These are phyloP conservation scores for Novymonas esmeraldas DNA, from an alignment of 208 protist species.

Conservation along the genomic window DNA sequence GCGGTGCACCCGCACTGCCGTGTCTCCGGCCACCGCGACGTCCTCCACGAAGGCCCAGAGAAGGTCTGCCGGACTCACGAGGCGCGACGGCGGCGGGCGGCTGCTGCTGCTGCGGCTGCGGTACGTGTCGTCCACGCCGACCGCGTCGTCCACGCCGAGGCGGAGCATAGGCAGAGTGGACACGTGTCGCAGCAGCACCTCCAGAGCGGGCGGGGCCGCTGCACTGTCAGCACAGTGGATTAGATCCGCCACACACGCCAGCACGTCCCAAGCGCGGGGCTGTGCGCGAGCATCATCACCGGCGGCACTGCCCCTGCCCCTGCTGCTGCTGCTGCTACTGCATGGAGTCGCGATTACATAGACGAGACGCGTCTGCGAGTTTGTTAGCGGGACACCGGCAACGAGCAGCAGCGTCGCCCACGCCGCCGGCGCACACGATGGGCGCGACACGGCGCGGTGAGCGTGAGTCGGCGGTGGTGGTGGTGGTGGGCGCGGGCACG, in stretches of 20 bases:
- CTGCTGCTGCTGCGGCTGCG: background rate
- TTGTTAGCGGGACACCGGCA: background rate
- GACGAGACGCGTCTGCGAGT: background rate
- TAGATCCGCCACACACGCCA: slow-evolving; percentile 10
- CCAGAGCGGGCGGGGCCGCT: background rate
- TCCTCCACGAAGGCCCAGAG: slow-evolving; percentile 32
- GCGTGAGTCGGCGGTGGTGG: background rate
- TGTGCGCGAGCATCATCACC: background rate
- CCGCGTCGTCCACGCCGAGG: background rate
- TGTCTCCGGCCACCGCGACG: background rate
- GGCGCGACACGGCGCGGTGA: background rate
- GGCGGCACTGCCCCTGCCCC: no score
- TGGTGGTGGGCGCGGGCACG: slow-evolving; percentile 1
- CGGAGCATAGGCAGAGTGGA: background rate
- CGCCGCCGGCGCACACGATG: background rate
- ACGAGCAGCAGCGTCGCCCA: slow-evolving; percentile 9
- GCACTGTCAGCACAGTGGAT: background rate
- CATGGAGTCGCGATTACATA: background rate
- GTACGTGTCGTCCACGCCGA: background rate
- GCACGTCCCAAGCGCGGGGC: background rate
- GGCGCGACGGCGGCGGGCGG: background rate
- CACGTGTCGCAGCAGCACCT: background rate
- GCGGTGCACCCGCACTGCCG: background rate
- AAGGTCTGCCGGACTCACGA: slow-evolving; percentile 9
- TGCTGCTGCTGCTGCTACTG: background rate